Percentiles rank a stretch among this genome's conserved stretches.
phyloP scores from a whole-genome alignment of 106 monocot species.

The Platanthera zijinensis region DNA sequence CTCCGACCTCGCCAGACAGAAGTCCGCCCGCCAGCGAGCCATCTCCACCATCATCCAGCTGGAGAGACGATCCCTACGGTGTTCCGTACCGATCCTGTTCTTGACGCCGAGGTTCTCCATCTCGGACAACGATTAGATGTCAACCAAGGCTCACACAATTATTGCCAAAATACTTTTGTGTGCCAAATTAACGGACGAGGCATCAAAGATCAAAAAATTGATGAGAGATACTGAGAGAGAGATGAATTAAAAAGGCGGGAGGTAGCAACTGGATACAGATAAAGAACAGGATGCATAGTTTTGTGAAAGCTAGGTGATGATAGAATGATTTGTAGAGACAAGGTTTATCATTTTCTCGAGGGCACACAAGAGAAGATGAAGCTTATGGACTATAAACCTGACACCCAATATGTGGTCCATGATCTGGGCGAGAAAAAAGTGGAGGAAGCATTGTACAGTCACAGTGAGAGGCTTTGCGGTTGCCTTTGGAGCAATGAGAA shows the following conservation, averaged over 20 bases:
- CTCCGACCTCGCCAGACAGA: too few species aligned
- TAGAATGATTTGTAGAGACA: constrained; percentile 16
- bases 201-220: constrained; percentile 34
- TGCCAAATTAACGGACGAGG: constrained; percentile 43
- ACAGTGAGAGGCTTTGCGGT: constrained; percentile 70
- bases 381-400: constrained; percentile 32
- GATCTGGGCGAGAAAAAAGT: constrained; percentile 40
- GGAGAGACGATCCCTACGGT: too few species aligned
- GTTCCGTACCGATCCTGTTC: too few species aligned
- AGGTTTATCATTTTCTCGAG: constrained; percentile 38
- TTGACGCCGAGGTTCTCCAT: too few species aligned
- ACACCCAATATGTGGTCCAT: constrained; percentile 35
- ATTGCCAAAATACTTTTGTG: constrained; percentile 39
- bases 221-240: constrained; percentile 73
- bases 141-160: too few species aligned
- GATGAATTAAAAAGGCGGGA: constrained; percentile 38
- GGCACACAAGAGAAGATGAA: constrained; percentile 40
- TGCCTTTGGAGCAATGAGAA: constrained; percentile 41
- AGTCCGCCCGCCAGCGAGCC: too few species aligned
- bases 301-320: constrained; percentile 57
- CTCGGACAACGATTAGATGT: too few species aligned
- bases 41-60: too few species aligned
- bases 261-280: constrained; percentile 71
- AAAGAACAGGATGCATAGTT: constrained; percentile 36
- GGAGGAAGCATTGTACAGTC: constrained; percentile 44